A percentile compares a stretch with the other conserved stretches of the same genome.
Conservation (phyloP, 2,329 filamentous ascomycete species). For the Fusarium beomiforme region DNA sequence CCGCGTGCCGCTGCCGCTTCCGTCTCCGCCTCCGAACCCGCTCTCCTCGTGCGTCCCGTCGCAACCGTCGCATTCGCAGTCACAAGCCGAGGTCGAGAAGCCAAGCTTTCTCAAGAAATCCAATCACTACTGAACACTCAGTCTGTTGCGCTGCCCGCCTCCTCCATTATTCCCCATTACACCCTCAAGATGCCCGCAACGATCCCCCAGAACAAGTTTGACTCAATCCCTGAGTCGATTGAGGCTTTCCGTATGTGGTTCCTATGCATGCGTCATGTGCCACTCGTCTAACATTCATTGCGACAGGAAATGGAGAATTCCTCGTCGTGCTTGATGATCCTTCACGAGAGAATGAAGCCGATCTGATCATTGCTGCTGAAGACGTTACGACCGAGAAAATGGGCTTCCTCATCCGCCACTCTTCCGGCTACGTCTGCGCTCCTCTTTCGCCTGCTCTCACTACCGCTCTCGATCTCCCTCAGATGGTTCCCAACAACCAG, state of each 20-base stretch:
- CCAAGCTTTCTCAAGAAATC: background rate
- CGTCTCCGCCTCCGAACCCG: slow-evolving; percentile 37
- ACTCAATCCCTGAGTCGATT: slow-evolving; percentile 72
- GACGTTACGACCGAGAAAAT: slow-evolving; percentile 88
- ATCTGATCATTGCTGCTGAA: slow-evolving; percentile 93
- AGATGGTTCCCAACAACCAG: slow-evolving; percentile 81
- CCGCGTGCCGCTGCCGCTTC: slow-evolving; percentile 26
- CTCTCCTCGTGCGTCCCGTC: slow-evolving; percentile 32
- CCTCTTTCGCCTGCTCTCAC: slow-evolving; percentile 79
- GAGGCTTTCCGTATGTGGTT: slow-evolving; percentile 68
- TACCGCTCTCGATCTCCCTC: slow-evolving; percentile 78
- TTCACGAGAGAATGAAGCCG: slow-evolving; percentile 95
- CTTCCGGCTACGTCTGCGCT: slow-evolving; percentile 90
- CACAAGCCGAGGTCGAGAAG: slow-evolving; percentile 34
- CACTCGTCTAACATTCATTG: slow-evolving; percentile 19
- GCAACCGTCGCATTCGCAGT: slow-evolving; percentile 30
- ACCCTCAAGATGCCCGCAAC: slow-evolving; percentile 58
- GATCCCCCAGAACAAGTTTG: slow-evolving; percentile 65
- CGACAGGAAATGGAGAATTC: slow-evolving; percentile 82
- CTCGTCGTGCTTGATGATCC: slow-evolving; percentile 94
- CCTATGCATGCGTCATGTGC: background rate
- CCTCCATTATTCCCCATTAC: background rate
- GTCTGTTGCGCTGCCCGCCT: background rate
- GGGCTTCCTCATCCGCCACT: slow-evolving; percentile 94
- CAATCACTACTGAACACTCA: background rate